Percentiles rank a stretch among this genome's conserved stretches.
These are phyloP conservation scores for Rhodocollybia butyracea DNA, from an alignment of 768 basidiomycete genomes.

Conservation along the genomic window DNA sequence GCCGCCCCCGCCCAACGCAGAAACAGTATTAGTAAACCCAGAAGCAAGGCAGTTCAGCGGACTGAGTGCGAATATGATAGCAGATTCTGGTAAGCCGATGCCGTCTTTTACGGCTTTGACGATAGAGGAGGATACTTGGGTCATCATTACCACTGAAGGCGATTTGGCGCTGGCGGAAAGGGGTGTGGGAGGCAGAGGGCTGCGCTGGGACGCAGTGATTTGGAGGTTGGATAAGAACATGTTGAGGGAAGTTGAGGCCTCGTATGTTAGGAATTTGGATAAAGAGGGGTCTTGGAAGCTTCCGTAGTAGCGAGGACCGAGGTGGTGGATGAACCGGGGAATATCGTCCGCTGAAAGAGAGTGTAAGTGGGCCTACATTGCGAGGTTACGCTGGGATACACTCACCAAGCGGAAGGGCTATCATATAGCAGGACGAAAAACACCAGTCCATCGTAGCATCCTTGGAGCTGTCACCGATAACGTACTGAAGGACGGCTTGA, in stretches of 20 bases:
- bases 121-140: slow-evolving; percentile 25
- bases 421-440: slow-evolving; percentile 60
- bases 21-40: slow-evolving; percentile 6
- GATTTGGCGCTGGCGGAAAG: background rate
- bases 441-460: slow-evolving; percentile 59
- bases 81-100: slow-evolving; percentile 32
- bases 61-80: slow-evolving; percentile 39
- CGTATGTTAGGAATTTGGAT: slow-evolving; percentile 78
- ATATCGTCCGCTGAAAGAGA: slow-evolving; percentile 57
- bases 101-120: slow-evolving; percentile 51
- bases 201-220: background rate
- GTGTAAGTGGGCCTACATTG: background rate
- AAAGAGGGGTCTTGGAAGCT: slow-evolving; percentile 73
- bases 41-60: slow-evolving; percentile 25
- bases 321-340: slow-evolving; percentile 72
- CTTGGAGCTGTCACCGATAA: slow-evolving; percentile 51
- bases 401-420: slow-evolving; percentile 57
- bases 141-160: slow-evolving; percentile 5
- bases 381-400: background rate
- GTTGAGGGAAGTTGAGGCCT: slow-evolving; percentile 79
- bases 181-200: background rate
- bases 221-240: slow-evolving; percentile 58
- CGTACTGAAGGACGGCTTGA: slow-evolving; percentile 36
- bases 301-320: slow-evolving; percentile 75
- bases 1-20: background rate